Evolutionary conservation across 2,329 filamentous ascomycete genomes (phyloP), one percentile per base, ranked within the genome.

Genomic region (Cercospora sp.): DNA sequence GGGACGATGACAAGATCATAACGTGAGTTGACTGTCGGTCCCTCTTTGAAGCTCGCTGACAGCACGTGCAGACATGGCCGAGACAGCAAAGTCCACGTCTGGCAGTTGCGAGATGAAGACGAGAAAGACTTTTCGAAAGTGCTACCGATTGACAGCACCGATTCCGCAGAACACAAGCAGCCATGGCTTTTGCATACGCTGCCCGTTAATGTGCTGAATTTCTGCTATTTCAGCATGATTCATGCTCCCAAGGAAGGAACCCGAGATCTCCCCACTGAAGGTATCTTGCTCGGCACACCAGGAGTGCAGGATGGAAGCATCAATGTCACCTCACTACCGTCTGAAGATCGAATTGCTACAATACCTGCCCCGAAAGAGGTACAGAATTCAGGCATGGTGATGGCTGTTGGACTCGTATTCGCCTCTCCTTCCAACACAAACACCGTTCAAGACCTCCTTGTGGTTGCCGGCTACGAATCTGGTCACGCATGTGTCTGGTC

Each of bases 151-250:
- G 92, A 96, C 20, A 51, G 61, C 69, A 58, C 82, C 77, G 1
- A 79, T 78, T 30, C 80, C 79, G 57, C 79, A 78, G 60, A 85
- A n/a, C 71, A 77, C 31, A 86, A 85, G 18, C 85, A 89, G 74
- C 95, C 95, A 31, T 97, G 92, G 93, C 82, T 97, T n/a, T 79
- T 97, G 23, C 88, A 97, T 79, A 86, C 91, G 3, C 82, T 99
- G 5, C 85, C 91, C 5, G 93, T 98, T 53, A 97, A 97, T 76
- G 93, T 94, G 1, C 87, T 98, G 82, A 99, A 98, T 77, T 99
- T 98, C 78, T 99, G 95, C 78, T 86, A 91, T 1, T 97, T 97
- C 78, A 85, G 90, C 2, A 84, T 86, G 69, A 90, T 89, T 13
- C 63, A 72, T 75, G 10, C 60, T 8, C 12, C 42, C 6, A 59